Evolutionary conservation across 306 rosid species (phyloP), one percentile per base, ranked within the genome.

Genomic region (Urtica urens): DNA sequence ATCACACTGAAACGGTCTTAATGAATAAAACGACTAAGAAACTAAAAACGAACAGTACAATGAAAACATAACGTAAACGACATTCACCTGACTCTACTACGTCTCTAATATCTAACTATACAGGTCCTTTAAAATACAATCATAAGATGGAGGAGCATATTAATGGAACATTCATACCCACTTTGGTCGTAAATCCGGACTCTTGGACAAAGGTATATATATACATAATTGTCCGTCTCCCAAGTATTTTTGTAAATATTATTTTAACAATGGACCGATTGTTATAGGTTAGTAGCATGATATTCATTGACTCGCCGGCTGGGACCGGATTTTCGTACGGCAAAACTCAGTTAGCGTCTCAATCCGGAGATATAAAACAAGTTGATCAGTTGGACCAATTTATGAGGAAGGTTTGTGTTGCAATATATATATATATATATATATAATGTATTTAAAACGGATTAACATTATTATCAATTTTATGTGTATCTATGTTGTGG

Each of bases 191-290:
- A 25, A 74, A 59, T 53, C 76, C 69, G 28, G 19, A 65, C 17
- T 74, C 93, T 5, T 86, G 96, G 96, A 81, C 96, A 26, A 67
- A 74, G 93, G 96, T 78, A 14, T 3, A 18, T 11, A 34, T 29
- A 33, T 10, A 3, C 3, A 2, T 9, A 5, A 17, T 0, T 4
- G 0, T 9, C 9, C 28, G 20, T 6, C 8, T 8, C 8, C 6
- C 9, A 6, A 17, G 6, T 0, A 42, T 19, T 10, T 18, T 5
- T 19, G 24, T 28, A 23, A 31, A n/a, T 3, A 4, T 31, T 21
- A 1, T 12, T 4, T 22, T 24, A 4, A 23, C 18, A 0, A 10
- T 46, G 15, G 2, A 28, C 15, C 11, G 17, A 18, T 10, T 28
- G 18, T 49, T 18, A 10, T 49, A 82, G 96, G 67, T 44, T 33